A percentile compares a stretch with the other conserved stretches of the same genome.
Evolutionary conservation across 371 early-diverging fungal species (phyloP).

Genomic region (Dichotomocladium elegans): DNA sequence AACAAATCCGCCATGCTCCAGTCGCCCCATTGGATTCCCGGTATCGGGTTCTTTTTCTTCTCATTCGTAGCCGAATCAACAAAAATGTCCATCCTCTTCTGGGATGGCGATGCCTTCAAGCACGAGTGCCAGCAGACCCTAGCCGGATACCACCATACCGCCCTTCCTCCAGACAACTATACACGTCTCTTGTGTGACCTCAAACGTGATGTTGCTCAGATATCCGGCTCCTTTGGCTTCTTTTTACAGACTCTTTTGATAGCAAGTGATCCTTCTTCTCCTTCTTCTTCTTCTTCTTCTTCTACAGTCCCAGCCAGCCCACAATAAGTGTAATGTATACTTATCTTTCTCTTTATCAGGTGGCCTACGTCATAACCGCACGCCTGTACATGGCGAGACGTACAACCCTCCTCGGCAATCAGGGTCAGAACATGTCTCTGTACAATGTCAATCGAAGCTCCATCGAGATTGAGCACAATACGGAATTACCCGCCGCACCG

Average conservation of each 20-base stretch:
- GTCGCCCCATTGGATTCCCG: not conserved
- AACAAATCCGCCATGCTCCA: not conserved
- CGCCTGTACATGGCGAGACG: not conserved
- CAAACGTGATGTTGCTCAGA: conserved; percentile 2
- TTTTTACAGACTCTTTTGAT: conserved; percentile 2
- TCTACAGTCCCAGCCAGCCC: too few species aligned
- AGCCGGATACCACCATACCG: not conserved
- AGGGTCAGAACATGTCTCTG: not conserved
- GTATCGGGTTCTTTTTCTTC: not conserved
- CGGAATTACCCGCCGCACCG: not conserved
- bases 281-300: too few species aligned
- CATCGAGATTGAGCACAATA: not conserved
- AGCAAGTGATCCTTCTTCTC: not conserved
- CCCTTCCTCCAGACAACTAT: not conserved
- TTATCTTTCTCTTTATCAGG: not conserved
- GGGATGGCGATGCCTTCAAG: not conserved
- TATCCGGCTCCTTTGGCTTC: conserved; percentile 1
- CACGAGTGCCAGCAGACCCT: not conserved
- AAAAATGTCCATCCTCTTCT: not conserved
- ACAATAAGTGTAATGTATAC: not conserved
- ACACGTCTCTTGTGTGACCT: not conserved
- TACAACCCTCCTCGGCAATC: not conserved
- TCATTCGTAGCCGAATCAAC: not conserved
- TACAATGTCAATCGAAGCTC: not conserved
- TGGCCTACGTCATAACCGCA: not conserved